phyloP scores from a whole-genome alignment of 2,329 filamentous ascomycete species.

The Aureobasidium subglaciale region DNA sequence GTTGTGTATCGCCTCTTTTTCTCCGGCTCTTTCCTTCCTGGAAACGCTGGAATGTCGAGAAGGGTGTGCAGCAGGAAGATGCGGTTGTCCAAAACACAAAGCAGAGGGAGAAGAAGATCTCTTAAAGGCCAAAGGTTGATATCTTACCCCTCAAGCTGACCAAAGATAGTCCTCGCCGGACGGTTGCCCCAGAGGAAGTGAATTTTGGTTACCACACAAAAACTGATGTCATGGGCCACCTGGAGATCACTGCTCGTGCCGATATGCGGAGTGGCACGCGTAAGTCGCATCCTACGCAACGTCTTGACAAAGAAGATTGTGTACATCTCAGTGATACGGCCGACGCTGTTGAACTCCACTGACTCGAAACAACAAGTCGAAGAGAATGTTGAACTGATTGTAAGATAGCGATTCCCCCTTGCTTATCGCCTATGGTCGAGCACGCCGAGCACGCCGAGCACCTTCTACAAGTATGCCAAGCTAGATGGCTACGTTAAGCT shows the following conservation, averaged over 20 bases:
- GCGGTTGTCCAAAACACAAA: background rate
- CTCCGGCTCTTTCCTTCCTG: background rate
- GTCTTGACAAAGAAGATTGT: slow-evolving; percentile 14
- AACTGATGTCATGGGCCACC: slow-evolving; percentile 8
- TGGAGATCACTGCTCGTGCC: background rate
- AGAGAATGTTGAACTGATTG: background rate
- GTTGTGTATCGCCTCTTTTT: background rate
- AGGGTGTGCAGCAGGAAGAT: background rate
- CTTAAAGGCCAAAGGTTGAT: background rate
- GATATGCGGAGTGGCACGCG: slow-evolving; percentile 9
- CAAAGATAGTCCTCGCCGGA: slow-evolving; percentile 10
- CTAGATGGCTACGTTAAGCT: background rate
- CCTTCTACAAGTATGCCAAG: no score
- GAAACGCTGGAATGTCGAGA: background rate
- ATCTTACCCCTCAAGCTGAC: slow-evolving; percentile 12
- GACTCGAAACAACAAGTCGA: background rate
- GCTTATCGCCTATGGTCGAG: background rate
- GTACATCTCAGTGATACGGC: background rate
- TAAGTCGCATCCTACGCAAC: background rate
- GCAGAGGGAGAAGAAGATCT: background rate
- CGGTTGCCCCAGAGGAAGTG: slow-evolving; percentile 7
- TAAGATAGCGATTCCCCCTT: background rate
- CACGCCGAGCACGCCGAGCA: background rate
- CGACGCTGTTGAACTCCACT: background rate
- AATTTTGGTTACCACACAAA: slow-evolving; percentile 6